These are phyloP conservation scores for Zychaea mexicana DNA, from an alignment of 371 early-diverging fungal species.

Conservation along the genomic window DNA sequence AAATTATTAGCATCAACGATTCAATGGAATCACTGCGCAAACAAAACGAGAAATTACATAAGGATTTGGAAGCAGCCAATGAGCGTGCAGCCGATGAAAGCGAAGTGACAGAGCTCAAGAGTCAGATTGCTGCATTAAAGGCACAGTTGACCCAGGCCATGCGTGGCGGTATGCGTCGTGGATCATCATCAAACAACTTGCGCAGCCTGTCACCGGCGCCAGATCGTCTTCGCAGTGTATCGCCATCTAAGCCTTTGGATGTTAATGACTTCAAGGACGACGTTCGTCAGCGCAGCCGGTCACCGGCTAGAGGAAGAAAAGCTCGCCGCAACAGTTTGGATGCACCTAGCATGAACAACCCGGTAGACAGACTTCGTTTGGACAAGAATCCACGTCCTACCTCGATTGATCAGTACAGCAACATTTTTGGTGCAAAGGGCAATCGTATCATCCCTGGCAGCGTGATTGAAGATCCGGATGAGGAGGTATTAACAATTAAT, in stretches of 20 bases:
- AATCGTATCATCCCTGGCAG: conserved; percentile 17
- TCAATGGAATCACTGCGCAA: conserved; percentile 48
- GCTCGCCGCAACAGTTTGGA: conserved; percentile 43
- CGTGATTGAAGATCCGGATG: conserved; percentile 17
- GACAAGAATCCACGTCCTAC: conserved; percentile 42
- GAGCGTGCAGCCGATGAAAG: conserved; percentile 35
- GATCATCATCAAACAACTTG: conserved; percentile 21
- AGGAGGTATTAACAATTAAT: conserved; percentile 16
- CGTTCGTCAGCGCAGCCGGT: conserved; percentile 13
- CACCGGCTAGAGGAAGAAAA: conserved; percentile 23
- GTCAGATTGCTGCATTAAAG: conserved; percentile 49
- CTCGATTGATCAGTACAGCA: conserved; percentile 42
- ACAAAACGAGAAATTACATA: conserved; percentile 61
- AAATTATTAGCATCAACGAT: conserved; percentile 30
- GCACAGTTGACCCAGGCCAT: conserved; percentile 48
- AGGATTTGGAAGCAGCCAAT: conserved; percentile 13
- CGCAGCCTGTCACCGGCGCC: conserved; percentile 38
- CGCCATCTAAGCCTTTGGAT: conserved; percentile 27
- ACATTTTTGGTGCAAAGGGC: conserved; percentile 27
- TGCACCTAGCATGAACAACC: conserved; percentile 25
- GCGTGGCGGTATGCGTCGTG: conserved; percentile 31
- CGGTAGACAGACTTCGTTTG: conserved; percentile 30
- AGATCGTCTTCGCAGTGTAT: conserved; percentile 22
- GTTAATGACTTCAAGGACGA: conserved; percentile 24
- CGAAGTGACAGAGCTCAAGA: conserved; percentile 4